A percentile compares a stretch with the other conserved stretches of the same genome.
These are phyloP conservation scores for Amborella trichopoda DNA, from an alignment of 164 flowering plant species.

Conservation along the genomic window DNA sequence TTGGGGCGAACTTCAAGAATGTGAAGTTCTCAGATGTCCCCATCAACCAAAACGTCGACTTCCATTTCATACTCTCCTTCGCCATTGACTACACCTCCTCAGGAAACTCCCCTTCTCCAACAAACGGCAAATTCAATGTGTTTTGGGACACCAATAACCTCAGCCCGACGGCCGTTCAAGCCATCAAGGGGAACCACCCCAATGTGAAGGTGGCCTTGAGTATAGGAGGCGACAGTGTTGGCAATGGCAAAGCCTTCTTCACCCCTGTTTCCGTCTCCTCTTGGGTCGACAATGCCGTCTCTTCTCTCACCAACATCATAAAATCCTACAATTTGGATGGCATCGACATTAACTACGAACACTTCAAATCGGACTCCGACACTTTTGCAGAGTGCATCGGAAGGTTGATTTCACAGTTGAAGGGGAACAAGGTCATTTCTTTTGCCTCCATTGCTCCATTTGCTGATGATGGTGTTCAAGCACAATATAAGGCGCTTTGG, in stretches of 20 bases:
- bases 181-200: conserved; percentile 21
- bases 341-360: conserved; percentile 45
- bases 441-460: conserved; percentile 51
- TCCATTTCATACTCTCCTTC: conserved; percentile 58
- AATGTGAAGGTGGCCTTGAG: conserved; percentile 47
- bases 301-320: conserved; percentile 39
- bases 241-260: conserved; percentile 18
- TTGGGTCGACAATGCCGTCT: conserved; percentile 56
- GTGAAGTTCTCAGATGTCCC: conserved; percentile 50
- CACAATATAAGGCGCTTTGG: conserved; percentile 39
- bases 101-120: too few species aligned
- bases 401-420: conserved; percentile 21
- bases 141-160: conserved; percentile 44
- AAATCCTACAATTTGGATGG: conserved; percentile 32
- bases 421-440: conserved; percentile 22
- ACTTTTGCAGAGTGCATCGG: conserved; percentile 46
- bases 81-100: conserved; percentile 52
- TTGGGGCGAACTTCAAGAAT: conserved; percentile 43
- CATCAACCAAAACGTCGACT: conserved; percentile 27
- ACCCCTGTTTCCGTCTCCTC: conserved; percentile 27
- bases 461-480: conserved; percentile 30
- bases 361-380: conserved; percentile 23
- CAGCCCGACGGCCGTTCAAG: conserved; percentile 24
- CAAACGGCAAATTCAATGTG: conserved; percentile 43
- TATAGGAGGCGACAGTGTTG: conserved; percentile 42